Conservation (phyloP, 345 rosid species). For the Bruguiera parviflora region DNA sequence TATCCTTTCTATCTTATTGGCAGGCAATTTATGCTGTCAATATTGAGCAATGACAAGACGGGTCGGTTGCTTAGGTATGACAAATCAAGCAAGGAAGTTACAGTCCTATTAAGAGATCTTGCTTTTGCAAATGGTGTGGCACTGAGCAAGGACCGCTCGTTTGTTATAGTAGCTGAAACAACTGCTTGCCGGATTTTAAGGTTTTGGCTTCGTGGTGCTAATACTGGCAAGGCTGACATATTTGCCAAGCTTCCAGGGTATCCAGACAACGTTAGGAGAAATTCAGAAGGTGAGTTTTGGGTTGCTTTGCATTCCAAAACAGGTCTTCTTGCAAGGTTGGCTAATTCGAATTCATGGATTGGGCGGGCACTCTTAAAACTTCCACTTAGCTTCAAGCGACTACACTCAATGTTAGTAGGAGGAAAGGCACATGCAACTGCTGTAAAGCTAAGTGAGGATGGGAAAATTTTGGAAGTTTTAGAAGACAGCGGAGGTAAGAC, state of each 20-base stretch:
- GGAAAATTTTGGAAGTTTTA: constrained; percentile 13
- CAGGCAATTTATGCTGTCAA: constrained; percentile 22
- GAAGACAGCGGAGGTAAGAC: constrained; percentile 22
- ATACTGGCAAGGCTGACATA: constrained; percentile 17
- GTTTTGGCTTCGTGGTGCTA: constrained; percentile 24
- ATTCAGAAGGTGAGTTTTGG: constrained; percentile 25
- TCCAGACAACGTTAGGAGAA: constrained; percentile 24
- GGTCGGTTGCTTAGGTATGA: constrained; percentile 28
- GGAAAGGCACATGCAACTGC: constrained; percentile 58
- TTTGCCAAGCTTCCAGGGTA: constrained; percentile 24
- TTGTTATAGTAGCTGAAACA: constrained; percentile 23
- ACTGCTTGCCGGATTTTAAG: constrained; percentile 17
- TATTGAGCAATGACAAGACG: constrained; percentile 13
- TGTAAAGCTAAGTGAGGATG: constrained; percentile 20
- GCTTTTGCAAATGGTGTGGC: constrained; percentile 29
- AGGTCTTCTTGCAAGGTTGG: constrained; percentile 40
- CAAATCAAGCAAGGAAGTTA: constrained; percentile 10
- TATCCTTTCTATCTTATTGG: background rate
- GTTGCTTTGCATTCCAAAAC: constrained; percentile 53
- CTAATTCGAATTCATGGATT: constrained; percentile 36
- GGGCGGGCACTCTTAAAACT: constrained; percentile 26
- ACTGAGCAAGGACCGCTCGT: constrained; percentile 21
- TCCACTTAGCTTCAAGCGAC: constrained; percentile 25
- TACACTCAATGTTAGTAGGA: constrained; percentile 53
- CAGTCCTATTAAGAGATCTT: constrained; percentile 15